These are phyloP conservation scores for Cryptococcus jaspeensis DNA, from an alignment of 1,284 basidiomycete genomes.

Conservation along the genomic window DNA sequence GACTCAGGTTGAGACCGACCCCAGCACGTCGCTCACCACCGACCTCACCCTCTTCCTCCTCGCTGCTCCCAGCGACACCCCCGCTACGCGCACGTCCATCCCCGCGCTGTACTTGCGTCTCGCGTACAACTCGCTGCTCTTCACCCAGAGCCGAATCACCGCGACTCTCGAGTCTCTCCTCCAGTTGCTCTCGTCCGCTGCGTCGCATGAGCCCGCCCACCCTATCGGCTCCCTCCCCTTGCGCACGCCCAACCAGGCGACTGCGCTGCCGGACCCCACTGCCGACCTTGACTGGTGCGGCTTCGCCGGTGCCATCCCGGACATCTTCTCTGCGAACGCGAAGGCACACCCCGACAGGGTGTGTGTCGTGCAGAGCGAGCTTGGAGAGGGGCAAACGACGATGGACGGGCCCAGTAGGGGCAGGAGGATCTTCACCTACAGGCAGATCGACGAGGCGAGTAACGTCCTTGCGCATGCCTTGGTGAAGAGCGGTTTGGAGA, in stretches of 20 bases:
- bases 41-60: slow-evolving; percentile 77
- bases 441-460: slow-evolving; percentile 75
- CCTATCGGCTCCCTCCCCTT: slow-evolving; percentile 72
- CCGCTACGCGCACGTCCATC: slow-evolving; percentile 66
- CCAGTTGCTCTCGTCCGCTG: slow-evolving; percentile 69
- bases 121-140: slow-evolving; percentile 92
- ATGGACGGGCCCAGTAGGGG: slow-evolving; percentile 48
- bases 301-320: slow-evolving; percentile 93
- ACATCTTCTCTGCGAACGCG: slow-evolving; percentile 85
- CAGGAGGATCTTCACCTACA: slow-evolving; percentile 70
- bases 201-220: slow-evolving; percentile 60
- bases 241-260: slow-evolving; percentile 70
- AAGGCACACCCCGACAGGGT: slow-evolving; percentile 69
- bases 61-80: slow-evolving; percentile 65
- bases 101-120: slow-evolving; percentile 69
- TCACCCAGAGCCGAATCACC: slow-evolving; percentile 74
- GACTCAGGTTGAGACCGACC: slow-evolving; percentile 69
- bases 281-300: slow-evolving; percentile 95
- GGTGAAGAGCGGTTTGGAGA: slow-evolving; percentile 76
- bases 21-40: slow-evolving; percentile 76
- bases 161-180: slow-evolving; percentile 84
- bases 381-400: slow-evolving; percentile 49
- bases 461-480: slow-evolving; percentile 93
- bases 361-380: slow-evolving; percentile 77
- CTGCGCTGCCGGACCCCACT: slow-evolving; percentile 76